A percentile compares a stretch with the other conserved stretches of the same genome.
Conservation (phyloP, 441 rosid genomes). For the Viola pubescens region DNA sequence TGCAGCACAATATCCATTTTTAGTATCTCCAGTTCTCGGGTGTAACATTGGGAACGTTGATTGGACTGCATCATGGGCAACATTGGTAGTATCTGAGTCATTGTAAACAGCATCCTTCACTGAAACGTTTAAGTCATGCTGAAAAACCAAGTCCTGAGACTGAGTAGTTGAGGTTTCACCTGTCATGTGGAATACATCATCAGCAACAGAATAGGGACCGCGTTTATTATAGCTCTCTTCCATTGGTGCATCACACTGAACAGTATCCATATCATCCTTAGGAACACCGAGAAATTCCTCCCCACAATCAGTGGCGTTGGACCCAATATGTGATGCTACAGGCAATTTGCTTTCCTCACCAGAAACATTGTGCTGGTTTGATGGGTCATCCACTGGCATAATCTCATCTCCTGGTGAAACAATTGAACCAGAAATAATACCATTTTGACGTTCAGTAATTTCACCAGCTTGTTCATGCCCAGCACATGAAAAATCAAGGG, state of each 20-base stretch:
- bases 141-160: conserved; percentile 14
- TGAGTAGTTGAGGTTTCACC: conserved; percentile 1
- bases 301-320: conserved; percentile 10
- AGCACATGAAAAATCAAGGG: conserved; percentile 9
- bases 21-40: conserved; percentile 5
- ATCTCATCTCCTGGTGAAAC: not conserved
- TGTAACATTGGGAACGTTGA: conserved; percentile 14
- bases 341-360: conserved; percentile 2
- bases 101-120: conserved; percentile 1
- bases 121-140: conserved; percentile 4
- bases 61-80: conserved; percentile 6
- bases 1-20: conserved; percentile 7
- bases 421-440: conserved; percentile 4
- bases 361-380: conserved; percentile 9
- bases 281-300: conserved; percentile 5
- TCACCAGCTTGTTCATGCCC: conserved; percentile 12
- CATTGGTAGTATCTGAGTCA: conserved; percentile 3
- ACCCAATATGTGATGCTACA: not conserved
- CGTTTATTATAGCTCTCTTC: conserved; percentile 13
- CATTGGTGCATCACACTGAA: conserved; percentile 15
- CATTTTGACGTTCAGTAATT: conserved; percentile 5
- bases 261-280: not conserved
- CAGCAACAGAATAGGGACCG: conserved; percentile 7
- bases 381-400: not conserved
- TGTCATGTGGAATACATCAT: conserved; percentile 11